Evolutionary conservation across 2,329 filamentous ascomycete species (phyloP), one percentile per base, ranked within the genome.

Genomic region (Knufia petricola): DNA sequence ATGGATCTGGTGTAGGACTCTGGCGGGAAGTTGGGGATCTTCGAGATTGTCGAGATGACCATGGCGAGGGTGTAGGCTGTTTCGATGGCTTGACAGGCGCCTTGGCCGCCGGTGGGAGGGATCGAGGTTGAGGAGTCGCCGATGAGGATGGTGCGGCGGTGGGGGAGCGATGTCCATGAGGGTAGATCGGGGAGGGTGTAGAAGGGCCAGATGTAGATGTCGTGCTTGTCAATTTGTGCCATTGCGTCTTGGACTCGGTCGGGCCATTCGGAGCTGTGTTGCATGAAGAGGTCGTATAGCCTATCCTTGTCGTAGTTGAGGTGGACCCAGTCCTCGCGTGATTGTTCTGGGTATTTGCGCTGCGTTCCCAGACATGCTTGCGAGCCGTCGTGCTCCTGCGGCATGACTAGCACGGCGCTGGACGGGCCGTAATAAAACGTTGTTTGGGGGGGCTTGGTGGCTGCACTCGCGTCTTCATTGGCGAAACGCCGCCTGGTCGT

Each of bases 81-180:
- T 46, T 58, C 56, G 21, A 57, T 55, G 4, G 56, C 56, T 52
- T 54, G 52, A 10, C 51, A 52, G 10, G 53, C 53, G 6, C 56
- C 56, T 26, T 57, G 54, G 3, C 56, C 56, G 15, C 50, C 56
- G 0, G 48, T 54, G n/a, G 56, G 56, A 1, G 56, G 55, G 44
- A 58, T 58, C 3, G 54, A 55, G 32, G 57, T 53, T 7, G 56
- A 52, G 8, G 56, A 54, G 34, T 58, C 56, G 15, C 56, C 55
- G 20, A 58, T 41, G 23, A 58, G 36, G 8, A 58, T 48, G 2
- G 52, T 41, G 21, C 46, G 24, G 31, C 50, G 43, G n/a, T 50
- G 32, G 10, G 52, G 50, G 7, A 21, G 17, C 31, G 48, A 52
- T 6, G 50, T 54, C 54, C 55, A 58, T 1, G 52, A 54, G n/a